Percentiles rank a stretch among this genome's conserved stretches.
Evolutionary conservation across 73 alveolate species (phyloP).

Genomic region (Tetrahymena thermophila): DNA sequence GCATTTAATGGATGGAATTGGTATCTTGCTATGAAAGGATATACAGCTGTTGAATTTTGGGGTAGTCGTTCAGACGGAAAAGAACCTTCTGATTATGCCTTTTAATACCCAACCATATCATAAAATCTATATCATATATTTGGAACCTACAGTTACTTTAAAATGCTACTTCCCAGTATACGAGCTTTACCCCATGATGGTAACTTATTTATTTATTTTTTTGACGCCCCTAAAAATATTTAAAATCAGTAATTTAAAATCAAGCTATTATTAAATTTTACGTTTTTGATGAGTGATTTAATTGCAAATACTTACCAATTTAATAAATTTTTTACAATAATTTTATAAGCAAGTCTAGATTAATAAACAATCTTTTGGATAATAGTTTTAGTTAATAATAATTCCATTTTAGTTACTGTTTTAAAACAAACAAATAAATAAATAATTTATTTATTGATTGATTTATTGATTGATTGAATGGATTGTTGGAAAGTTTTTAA

Average conservation of each 20-base stretch:
- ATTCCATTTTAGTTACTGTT: no score
- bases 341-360: no score
- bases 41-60: constrained; percentile 65
- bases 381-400: no score
- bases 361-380: no score
- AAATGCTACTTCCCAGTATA: background rate
- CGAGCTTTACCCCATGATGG: background rate
- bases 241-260: background rate
- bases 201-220: background rate
- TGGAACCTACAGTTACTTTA: background rate
- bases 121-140: background rate
- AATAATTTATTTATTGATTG: no score
- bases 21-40: constrained; percentile 57
- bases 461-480: no score
- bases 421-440: no score
- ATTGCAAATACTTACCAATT: no score
- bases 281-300: background rate
- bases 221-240: no score
- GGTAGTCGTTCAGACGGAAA: background rate
- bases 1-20: constrained; percentile 73
- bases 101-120: background rate
- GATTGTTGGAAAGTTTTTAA: no score
- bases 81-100: background rate
- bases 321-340: background rate
- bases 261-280: background rate